Conservation (phyloP, 1,284 basidiomycete species). For the Cutaneotrichosporon cavernicola region DNA sequence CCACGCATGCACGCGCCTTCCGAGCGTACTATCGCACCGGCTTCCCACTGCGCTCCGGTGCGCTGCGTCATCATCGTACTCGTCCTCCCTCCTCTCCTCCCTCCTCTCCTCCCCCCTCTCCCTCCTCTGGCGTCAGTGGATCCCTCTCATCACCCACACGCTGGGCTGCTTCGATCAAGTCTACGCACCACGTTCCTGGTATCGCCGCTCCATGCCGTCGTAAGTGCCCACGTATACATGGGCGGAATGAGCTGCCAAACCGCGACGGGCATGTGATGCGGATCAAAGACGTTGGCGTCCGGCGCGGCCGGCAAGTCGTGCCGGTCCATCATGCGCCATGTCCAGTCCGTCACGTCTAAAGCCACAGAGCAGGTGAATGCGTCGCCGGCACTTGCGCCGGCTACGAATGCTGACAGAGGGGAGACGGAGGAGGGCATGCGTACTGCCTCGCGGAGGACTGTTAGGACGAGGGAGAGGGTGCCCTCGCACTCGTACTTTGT, state of each 20-base stretch:
- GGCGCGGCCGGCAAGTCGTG: conserved; percentile 8
- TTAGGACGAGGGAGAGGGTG: conserved; percentile 14
- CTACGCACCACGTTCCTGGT: conserved; percentile 4
- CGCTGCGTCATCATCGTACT: background rate
- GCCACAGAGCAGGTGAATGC: conserved; percentile 19
- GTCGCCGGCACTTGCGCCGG: conserved; percentile 22
- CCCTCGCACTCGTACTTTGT: conserved; percentile 17
- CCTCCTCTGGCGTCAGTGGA: background rate
- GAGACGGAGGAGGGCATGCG: conserved; percentile 14
- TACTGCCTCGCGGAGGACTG: conserved; percentile 17
- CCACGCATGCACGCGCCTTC: conserved; percentile 21
- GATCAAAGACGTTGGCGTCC: conserved; percentile 24
- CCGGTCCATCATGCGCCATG: conserved; percentile 24
- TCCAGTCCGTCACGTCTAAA: conserved; percentile 25
- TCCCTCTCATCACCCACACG: background rate
- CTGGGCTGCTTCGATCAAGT: background rate
- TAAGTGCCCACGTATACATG: conserved; percentile 28
- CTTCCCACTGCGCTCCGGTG: background rate
- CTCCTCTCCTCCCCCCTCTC: background rate
- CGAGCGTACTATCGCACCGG: conserved; percentile 6
- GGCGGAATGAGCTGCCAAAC: conserved; percentile 27
- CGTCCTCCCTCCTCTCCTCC: background rate
- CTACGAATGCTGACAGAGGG: conserved; percentile 20
- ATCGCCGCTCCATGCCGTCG: conserved; percentile 23
- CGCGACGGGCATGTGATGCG: conserved; percentile 26